These are phyloP conservation scores for Peniophora sp. DNA, from an alignment of 1,284 basidiomycete genomes.

Conservation along the genomic window DNA sequence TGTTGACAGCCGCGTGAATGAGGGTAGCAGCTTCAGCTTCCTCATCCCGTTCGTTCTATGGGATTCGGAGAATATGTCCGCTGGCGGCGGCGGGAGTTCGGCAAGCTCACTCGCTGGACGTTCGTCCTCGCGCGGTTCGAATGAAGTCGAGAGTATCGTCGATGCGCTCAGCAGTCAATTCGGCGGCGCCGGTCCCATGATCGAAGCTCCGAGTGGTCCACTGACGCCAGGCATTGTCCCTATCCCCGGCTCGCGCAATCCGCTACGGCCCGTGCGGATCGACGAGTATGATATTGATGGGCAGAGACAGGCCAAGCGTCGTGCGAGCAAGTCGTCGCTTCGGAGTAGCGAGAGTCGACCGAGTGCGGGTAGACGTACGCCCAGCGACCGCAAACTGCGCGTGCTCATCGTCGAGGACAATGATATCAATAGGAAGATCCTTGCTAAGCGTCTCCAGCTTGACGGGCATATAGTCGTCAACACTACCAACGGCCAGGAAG, in stretches of 20 bases:
- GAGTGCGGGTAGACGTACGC: neutral
- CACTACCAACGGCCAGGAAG: conserved; percentile 75
- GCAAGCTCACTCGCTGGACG: neutral
- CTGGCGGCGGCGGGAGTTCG: conserved; percentile 2
- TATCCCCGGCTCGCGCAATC: conserved; percentile 26
- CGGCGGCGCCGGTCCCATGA: conserved; percentile 8
- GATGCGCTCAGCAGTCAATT: conserved; percentile 48
- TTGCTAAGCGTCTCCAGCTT: conserved; percentile 61
- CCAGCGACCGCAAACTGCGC: conserved; percentile 31
- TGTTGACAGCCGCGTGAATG: conserved; percentile 63
- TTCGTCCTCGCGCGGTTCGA: conserved; percentile 8
- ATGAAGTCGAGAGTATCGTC: conserved; percentile 61
- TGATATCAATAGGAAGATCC: conserved; percentile 68
- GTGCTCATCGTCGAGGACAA: conserved; percentile 79
- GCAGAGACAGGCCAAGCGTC: neutral
- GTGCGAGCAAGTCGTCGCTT: neutral
- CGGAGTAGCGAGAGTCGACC: neutral
- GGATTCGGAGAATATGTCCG: conserved; percentile 10
- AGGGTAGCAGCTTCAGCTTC: conserved; percentile 73
- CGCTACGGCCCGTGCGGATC: conserved; percentile 34
- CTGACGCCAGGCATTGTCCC: conserved; percentile 21
- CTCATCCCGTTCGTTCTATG: conserved; percentile 52
- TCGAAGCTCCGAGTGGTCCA: conserved; percentile 1
- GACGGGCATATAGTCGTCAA: conserved; percentile 65
- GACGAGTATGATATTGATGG: conserved; percentile 27